Conservation (phyloP, 768 basidiomycete species). For the Coprinopsis strossmayeri region DNA sequence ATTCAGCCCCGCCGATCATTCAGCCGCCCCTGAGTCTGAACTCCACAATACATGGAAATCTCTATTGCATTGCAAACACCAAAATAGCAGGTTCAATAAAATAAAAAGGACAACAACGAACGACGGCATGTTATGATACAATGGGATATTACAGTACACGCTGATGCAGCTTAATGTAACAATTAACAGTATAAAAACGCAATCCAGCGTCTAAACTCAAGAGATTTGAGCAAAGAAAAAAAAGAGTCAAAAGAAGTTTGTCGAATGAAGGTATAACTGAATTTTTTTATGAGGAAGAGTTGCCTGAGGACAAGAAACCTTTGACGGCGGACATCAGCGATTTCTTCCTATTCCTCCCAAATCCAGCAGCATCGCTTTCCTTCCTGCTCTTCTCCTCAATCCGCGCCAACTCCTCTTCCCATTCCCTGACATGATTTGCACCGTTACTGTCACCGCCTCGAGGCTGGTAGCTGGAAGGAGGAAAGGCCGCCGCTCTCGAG, state of each 20-base stretch:
- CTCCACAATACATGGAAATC: not conserved
- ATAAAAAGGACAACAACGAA: not conserved
- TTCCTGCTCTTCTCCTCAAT: constrained; percentile 59
- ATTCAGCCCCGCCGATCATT: not conserved
- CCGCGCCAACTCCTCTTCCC: constrained; percentile 72
- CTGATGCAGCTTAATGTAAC: not conserved
- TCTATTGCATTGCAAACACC: not conserved
- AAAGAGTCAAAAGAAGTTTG: too few relatives aligned
- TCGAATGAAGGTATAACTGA: too few relatives aligned
- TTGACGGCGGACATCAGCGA: constrained; percentile 17
- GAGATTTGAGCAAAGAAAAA: not conserved
- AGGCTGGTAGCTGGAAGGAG: constrained; percentile 5
- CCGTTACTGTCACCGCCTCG: constrained; percentile 16
- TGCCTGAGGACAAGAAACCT: constrained; percentile 8
- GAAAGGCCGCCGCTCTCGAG: not conserved
- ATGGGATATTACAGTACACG: not conserved
- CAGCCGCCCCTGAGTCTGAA: not conserved
- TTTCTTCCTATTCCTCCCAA: constrained; percentile 33
- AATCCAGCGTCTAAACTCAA: not conserved
- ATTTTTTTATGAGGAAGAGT: not conserved
- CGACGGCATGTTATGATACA: not conserved
- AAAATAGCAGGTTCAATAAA: not conserved
- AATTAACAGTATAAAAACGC: not conserved
- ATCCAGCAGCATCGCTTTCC: constrained; percentile 42
- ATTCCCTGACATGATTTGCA: constrained; percentile 46